phyloP scores from a whole-genome alignment of 164 flowering plant genomes.

The Brasenia schreberi region DNA sequence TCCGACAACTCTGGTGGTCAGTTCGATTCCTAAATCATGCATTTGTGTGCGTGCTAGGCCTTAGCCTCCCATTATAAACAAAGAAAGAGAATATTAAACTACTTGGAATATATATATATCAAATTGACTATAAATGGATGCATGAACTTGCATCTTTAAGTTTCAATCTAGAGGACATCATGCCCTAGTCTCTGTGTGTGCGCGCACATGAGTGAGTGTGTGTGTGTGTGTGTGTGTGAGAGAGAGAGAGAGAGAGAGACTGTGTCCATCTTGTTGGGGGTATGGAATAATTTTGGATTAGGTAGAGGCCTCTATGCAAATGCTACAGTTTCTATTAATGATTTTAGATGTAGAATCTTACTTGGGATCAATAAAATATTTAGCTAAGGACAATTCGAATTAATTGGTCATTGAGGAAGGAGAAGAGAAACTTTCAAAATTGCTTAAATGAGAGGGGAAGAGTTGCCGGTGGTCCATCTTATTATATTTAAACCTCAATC shows the following conservation, averaged over 20 bases:
- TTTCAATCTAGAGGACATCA: too few species aligned
- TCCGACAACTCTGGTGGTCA: too few species aligned
- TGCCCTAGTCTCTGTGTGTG: too few species aligned
- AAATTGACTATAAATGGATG: too few species aligned
- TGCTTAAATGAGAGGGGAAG: not conserved
- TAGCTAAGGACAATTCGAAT: not conserved
- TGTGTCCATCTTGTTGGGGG: not conserved
- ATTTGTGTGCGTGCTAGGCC: too few species aligned
- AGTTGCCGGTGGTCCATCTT: not conserved
- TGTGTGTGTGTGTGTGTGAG: not conserved
- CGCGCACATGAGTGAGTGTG: too few species aligned
- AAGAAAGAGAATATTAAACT: too few species aligned
- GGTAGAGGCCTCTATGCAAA: not conserved
- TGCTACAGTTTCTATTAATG: not conserved
- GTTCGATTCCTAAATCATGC: too few species aligned
- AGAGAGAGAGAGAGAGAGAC: not conserved
- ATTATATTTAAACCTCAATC: not conserved
- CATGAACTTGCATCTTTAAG: too few species aligned
- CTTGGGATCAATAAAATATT: not conserved
- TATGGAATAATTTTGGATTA: not conserved
- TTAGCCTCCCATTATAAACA: too few species aligned
- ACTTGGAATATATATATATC: too few species aligned
- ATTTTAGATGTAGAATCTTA: not conserved
- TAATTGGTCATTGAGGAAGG: not conserved
- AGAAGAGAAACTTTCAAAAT: not conserved